Percentiles rank a stretch among this genome's conserved stretches.
These are phyloP conservation scores for Aspergillus fructus DNA, from an alignment of 2,329 filamentous ascomycete genomes.

Conservation along the genomic window DNA sequence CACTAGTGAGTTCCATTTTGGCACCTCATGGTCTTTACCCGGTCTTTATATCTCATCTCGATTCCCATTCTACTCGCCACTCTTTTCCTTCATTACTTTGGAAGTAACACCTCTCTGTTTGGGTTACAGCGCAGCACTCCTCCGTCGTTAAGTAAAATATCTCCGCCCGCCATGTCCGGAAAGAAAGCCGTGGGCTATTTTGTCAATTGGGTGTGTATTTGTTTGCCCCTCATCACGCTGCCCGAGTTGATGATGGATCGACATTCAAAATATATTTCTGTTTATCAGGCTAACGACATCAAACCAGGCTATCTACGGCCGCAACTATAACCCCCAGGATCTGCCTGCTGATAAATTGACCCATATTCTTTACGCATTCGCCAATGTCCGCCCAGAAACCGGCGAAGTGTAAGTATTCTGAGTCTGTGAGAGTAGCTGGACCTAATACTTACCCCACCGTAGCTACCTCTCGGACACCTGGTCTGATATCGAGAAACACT, in stretches of 20 bases:
- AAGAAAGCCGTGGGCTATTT: constrained; percentile 43
- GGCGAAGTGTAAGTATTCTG: constrained; percentile 67
- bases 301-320: constrained; percentile 72
- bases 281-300: neutral
- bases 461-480: constrained; percentile 63
- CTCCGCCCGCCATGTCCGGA: constrained; percentile 25
- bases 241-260: neutral
- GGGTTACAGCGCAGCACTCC: constrained; percentile 11
- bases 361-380: constrained; percentile 85
- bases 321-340: constrained; percentile 78
- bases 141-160: constrained; percentile 8
- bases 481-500: constrained; percentile 69
- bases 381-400: constrained; percentile 73
- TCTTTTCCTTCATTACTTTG: constrained; percentile 16
- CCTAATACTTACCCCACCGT: constrained; percentile 11
- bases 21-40: constrained; percentile 11
- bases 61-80: constrained; percentile 7
- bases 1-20: neutral
- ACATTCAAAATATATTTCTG: neutral
- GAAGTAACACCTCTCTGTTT: constrained; percentile 10
- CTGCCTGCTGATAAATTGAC: constrained; percentile 78
- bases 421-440: neutral
- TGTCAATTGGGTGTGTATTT: constrained; percentile 44
- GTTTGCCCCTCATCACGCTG: neutral
- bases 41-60: constrained; percentile 4